Evolutionary conservation across 768 basidiomycete genomes (phyloP).

Genomic region (Russula lepida): DNA sequence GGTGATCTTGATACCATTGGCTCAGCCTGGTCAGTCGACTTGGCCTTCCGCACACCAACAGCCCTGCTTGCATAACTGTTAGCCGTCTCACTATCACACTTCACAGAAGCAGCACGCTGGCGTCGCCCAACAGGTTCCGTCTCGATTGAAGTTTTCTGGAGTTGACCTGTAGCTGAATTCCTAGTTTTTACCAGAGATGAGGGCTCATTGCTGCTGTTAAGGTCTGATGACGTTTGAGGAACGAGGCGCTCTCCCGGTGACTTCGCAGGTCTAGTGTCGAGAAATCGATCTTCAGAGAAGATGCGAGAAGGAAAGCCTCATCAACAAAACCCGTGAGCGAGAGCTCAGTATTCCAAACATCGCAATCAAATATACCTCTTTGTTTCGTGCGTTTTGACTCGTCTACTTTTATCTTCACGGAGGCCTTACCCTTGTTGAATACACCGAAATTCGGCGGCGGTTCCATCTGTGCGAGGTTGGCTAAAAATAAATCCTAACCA

Average conservation of each 20-base stretch:
- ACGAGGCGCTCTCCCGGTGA: background rate
- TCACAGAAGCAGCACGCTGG: background rate
- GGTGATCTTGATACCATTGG: background rate
- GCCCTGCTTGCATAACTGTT: background rate
- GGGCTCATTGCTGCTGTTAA: background rate
- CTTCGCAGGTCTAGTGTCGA: slow-evolving; percentile 13
- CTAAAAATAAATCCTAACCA: background rate
- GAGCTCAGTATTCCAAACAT: background rate
- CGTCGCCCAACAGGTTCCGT: background rate
- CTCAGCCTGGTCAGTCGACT: background rate
- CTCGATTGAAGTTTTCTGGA: background rate
- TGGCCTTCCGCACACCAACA: background rate
- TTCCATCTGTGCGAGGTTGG: slow-evolving; percentile 33
- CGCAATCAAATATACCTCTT: slow-evolving; percentile 20
- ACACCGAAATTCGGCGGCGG: slow-evolving; percentile 43
- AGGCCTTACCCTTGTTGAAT: slow-evolving; percentile 60
- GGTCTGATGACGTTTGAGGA: background rate
- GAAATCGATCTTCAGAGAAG: slow-evolving; percentile 25
- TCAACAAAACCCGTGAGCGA: background rate
- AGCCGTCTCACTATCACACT: background rate
- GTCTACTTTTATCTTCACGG: slow-evolving; percentile 31
- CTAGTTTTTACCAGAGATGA: background rate
- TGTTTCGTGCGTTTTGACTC: slow-evolving; percentile 25
- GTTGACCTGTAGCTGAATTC: background rate
- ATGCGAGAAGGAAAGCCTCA: slow-evolving; percentile 10